Percentiles rank a stretch among this genome's conserved stretches.
phyloP scores from a whole-genome alignment of 2,329 filamentous ascomycete species.

The Sporothrix schenckii region DNA sequence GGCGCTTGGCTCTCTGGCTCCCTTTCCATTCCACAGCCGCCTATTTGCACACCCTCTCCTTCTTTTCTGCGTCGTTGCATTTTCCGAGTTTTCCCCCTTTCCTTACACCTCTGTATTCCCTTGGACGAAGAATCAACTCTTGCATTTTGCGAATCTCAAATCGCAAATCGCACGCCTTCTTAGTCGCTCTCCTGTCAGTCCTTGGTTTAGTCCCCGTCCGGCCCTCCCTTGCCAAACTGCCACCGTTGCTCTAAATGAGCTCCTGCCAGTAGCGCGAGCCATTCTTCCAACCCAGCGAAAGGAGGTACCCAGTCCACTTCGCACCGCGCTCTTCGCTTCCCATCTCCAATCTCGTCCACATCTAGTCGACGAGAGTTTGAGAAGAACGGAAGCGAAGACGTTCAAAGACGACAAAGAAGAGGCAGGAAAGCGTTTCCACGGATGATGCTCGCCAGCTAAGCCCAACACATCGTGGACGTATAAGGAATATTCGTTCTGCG shows the following conservation, averaged over 20 bases:
- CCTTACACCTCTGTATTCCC: conserved; percentile 4
- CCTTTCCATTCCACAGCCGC: conserved; percentile 21
- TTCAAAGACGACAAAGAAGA: background rate
- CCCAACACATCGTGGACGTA: background rate
- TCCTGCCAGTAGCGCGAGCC: conserved; percentile 22
- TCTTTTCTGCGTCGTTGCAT: background rate
- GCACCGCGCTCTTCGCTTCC: conserved; percentile 9
- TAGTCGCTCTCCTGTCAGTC: conserved; percentile 15
- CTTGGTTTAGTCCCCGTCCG: background rate
- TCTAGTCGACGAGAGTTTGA: background rate
- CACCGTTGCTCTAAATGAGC: conserved; percentile 30
- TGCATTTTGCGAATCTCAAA: conserved; percentile 2
- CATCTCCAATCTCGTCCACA: conserved; percentile 16
- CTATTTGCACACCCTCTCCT: conserved; percentile 11
- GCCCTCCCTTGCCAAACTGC: conserved; percentile 17
- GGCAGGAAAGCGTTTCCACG: background rate
- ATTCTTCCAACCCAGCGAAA: background rate
- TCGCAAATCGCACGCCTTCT: background rate
- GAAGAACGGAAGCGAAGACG: conserved; percentile 22
- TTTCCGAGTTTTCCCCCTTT: conserved; percentile 16
- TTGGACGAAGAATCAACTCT: background rate
- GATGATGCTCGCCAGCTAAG: background rate
- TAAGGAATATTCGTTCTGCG: background rate
- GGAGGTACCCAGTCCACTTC: conserved; percentile 4
- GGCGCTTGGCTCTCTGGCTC: conserved; percentile 30